These are phyloP conservation scores for Pelargonium exstipulatum DNA, from an alignment of 441 rosid genomes.

Conservation along the genomic window DNA sequence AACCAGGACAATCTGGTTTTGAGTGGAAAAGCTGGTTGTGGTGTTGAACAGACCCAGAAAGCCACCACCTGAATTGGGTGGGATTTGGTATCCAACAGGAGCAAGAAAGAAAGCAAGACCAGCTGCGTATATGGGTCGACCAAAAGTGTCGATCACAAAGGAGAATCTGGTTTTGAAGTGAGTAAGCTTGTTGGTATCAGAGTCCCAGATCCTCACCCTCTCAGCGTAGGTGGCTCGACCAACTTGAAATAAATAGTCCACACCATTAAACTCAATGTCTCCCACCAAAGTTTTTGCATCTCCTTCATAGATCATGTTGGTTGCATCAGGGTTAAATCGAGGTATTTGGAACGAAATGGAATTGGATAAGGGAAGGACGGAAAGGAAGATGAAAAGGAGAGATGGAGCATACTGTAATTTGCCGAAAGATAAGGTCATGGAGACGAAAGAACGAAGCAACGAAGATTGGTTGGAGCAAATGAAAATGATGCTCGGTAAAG, in stretches of 20 bases:
- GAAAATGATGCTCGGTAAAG: too few relatives aligned
- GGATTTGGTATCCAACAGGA: slow-evolving; percentile 35
- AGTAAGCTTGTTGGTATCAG: slow-evolving; percentile 24
- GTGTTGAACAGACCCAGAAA: slow-evolving; percentile 43
- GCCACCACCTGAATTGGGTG: slow-evolving; percentile 45
- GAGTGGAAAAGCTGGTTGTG: slow-evolving; percentile 19
- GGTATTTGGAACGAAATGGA: background rate
- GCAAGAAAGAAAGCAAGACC: slow-evolving; percentile 51
- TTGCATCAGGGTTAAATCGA: background rate
- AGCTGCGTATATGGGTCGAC: slow-evolving; percentile 16
- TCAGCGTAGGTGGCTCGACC: background rate
- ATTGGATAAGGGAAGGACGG: background rate
- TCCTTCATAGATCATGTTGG: background rate
- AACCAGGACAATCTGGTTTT: slow-evolving; percentile 30
- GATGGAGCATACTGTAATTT: background rate
- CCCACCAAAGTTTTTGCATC: background rate
- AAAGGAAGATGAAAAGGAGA: background rate
- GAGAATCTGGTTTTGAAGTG: slow-evolving; percentile 43
- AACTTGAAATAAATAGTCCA: background rate
- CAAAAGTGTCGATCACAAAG: slow-evolving; percentile 30
- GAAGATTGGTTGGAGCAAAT: too few relatives aligned
- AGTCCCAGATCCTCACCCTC: slow-evolving; percentile 14
- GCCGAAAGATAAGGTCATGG: too few relatives aligned
- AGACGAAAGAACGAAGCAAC: too few relatives aligned
- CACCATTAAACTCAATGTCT: background rate